These are phyloP conservation scores for Hyaloscypha finlandica DNA, from an alignment of 495 filamentous ascomycete genomes.

Conservation along the genomic window DNA sequence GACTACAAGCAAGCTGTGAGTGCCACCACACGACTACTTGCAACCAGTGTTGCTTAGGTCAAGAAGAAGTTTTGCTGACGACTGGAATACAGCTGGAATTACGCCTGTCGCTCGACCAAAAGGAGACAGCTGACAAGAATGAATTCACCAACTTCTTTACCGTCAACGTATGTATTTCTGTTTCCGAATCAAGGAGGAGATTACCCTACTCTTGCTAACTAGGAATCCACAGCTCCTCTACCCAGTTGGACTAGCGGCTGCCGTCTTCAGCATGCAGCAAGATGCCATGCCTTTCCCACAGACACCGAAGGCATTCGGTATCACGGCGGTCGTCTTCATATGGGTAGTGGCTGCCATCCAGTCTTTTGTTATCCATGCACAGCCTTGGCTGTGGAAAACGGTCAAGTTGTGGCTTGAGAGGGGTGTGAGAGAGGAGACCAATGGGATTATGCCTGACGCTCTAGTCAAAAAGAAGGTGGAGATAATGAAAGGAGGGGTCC, in stretches of 20 bases:
- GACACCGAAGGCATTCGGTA: conserved; percentile 9
- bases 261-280: conserved; percentile 15
- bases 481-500: too few relatives aligned
- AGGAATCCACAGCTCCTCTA: conserved; percentile 9
- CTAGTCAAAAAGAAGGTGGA: too few relatives aligned
- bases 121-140: conserved; percentile 7
- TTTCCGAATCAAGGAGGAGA: not conserved
- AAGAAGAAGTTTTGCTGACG: conserved; percentile 7
- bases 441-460: too few relatives aligned
- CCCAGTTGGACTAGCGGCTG: conserved; percentile 12
- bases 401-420: too few relatives aligned
- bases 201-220: not conserved
- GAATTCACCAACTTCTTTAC: conserved; percentile 1
- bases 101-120: not conserved
- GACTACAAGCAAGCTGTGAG: conserved; percentile 7
- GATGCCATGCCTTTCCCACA: not conserved
- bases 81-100: conserved; percentile 9
- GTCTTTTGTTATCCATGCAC: conserved; percentile 1
- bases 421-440: too few relatives aligned
- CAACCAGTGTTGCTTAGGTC: not conserved
- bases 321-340: not conserved
- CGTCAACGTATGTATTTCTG: conserved; percentile 5
- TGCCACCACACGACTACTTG: not conserved
- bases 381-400: not conserved
- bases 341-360: conserved; percentile 3